Conservation (phyloP, 2,329 filamentous ascomycete species). For the Colletotrichum musae region DNA sequence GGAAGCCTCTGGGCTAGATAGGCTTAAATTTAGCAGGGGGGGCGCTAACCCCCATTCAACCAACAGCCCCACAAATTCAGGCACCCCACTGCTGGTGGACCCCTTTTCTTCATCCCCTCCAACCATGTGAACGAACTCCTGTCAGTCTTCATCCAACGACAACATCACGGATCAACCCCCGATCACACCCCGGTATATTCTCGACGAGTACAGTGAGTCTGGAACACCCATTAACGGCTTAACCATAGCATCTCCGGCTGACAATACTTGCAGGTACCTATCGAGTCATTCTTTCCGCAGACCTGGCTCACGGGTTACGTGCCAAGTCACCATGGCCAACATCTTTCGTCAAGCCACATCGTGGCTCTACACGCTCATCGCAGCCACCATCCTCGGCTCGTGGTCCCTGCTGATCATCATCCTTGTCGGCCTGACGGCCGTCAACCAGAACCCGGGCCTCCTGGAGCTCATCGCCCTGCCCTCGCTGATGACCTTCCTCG, state of each 20-base stretch:
- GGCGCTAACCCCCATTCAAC: too few species aligned
- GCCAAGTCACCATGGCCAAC: constrained; percentile 18
- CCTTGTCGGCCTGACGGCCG: constrained; percentile 15
- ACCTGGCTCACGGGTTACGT: background rate
- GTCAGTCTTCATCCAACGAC: too few species aligned
- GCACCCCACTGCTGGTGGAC: too few species aligned
- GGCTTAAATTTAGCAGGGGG: too few species aligned
- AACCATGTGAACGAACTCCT: too few species aligned
- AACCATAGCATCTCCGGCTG: too few species aligned
- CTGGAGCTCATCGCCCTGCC: constrained; percentile 34
- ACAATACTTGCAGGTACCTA: too few species aligned
- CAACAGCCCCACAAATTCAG: too few species aligned
- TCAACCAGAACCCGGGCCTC: constrained; percentile 15
- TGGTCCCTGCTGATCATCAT: constrained; percentile 29
- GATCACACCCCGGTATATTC: background rate
- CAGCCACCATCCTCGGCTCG: constrained; percentile 22
- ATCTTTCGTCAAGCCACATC: constrained; percentile 33
- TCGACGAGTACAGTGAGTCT: background rate
- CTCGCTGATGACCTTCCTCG: constrained; percentile 37
- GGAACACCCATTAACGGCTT: background rate
- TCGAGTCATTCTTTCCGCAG: too few species aligned
- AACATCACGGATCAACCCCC: background rate
- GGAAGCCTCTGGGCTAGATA: too few species aligned
- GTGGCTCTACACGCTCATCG: constrained; percentile 33
- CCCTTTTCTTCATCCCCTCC: too few species aligned